phyloP scores from a whole-genome alignment of 768 basidiomycete genomes.

The Neoboletus subvelutipes region DNA sequence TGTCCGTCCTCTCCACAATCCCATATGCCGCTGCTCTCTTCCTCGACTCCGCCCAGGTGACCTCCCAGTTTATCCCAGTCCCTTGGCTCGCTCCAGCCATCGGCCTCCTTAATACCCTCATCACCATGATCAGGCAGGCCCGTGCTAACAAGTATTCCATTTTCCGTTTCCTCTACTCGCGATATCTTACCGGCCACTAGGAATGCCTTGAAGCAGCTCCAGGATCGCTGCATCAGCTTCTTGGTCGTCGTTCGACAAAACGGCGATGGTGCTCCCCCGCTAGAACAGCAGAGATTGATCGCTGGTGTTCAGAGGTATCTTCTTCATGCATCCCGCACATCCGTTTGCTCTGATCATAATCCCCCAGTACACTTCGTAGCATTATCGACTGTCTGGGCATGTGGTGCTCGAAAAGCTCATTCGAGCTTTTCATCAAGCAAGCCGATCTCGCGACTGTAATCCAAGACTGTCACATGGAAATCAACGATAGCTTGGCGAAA shows the following conservation, averaged over 20 bases:
- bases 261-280: conserved; percentile 27
- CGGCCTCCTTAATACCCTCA: conserved; percentile 42
- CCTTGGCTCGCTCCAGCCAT: conserved; percentile 47
- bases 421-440: conserved; percentile 48
- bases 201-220: conserved; percentile 42
- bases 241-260: conserved; percentile 39
- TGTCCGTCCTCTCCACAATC: conserved; percentile 16
- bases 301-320: conserved; percentile 34
- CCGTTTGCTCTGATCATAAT: conserved; percentile 5
- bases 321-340: neutral
- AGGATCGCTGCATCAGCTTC: conserved; percentile 46
- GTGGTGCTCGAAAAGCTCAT: conserved; percentile 41
- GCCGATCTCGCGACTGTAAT: conserved; percentile 45
- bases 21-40: conserved; percentile 11
- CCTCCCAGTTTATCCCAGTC: conserved; percentile 47
- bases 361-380: conserved; percentile 30
- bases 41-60: conserved; percentile 38
- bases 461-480: conserved; percentile 41
- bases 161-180: neutral
- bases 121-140: conserved; percentile 48
- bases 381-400: conserved; percentile 43
- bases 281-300: conserved; percentile 34
- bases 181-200: conserved; percentile 27
- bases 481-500: conserved; percentile 46
- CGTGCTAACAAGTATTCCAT: conserved; percentile 43